Percentiles rank a stretch among this genome's conserved stretches.
Evolutionary conservation across 805 yeast genomes (phyloP).

Genomic region (Tetrapisispora taiwanensis): DNA sequence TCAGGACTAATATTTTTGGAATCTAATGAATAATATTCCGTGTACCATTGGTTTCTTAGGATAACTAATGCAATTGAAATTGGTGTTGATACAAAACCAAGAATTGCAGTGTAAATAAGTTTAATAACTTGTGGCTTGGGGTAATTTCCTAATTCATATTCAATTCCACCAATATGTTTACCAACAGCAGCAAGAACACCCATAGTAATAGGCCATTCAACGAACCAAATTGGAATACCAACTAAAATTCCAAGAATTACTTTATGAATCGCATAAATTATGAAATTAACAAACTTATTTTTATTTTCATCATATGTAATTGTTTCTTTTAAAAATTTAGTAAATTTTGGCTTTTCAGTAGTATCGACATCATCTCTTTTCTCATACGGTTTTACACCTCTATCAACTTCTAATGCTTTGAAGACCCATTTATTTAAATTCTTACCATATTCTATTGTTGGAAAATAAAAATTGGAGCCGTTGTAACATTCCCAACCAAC

Average conservation of each 20-base stretch:
- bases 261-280: conserved; percentile 12
- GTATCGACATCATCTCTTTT: not conserved
- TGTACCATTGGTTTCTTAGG: conserved; percentile 9
- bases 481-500: conserved; percentile 15
- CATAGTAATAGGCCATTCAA: conserved; percentile 21
- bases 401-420: not conserved
- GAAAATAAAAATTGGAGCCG: not conserved
- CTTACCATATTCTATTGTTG: not conserved
- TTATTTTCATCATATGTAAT: conserved; percentile 8
- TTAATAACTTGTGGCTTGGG: conserved; percentile 18
- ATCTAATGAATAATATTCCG: not conserved
- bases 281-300: conserved; percentile 7
- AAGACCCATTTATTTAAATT: not conserved
- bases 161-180: conserved; percentile 10
- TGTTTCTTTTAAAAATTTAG: not conserved
- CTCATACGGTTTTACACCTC: not conserved
- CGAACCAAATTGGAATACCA: conserved; percentile 11
- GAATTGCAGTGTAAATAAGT: conserved; percentile 12
- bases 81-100: conserved; percentile 15
- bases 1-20: not conserved
- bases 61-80: conserved; percentile 10
- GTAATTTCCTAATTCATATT: conserved; percentile 12
- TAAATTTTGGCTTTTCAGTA: not conserved
- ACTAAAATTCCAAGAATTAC: conserved; percentile 9
- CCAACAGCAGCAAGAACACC: conserved; percentile 20